Evolutionary conservation across 306 rosid genomes (phyloP).

Genomic region (Quercus gilva): DNA sequence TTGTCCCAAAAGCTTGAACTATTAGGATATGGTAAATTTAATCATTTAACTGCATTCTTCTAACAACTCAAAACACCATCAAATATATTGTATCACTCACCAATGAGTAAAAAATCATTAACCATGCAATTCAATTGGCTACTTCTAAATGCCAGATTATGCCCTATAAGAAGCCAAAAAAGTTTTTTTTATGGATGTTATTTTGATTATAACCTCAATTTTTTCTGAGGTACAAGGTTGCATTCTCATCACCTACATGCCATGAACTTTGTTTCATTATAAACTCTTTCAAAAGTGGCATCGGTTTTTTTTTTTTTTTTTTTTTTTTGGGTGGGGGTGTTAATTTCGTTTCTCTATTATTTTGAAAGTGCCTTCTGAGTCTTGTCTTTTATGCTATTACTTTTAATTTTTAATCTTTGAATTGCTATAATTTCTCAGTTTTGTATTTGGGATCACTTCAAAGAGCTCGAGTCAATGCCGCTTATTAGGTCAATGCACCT

Average conservation of each 20-base stretch:
- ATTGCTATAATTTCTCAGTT: slow-evolving; percentile 41
- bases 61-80: too few relatives aligned
- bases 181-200: neutral
- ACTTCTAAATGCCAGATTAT: too few relatives aligned
- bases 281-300: neutral
- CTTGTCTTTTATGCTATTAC: neutral
- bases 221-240: neutral
- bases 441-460: slow-evolving; percentile 91
- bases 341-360: neutral
- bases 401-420: neutral
- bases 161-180: too few relatives aligned
- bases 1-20: too few relatives aligned
- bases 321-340: neutral
- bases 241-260: neutral
- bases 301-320: neutral
- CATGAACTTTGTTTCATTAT: neutral
- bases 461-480: slow-evolving; percentile 75
- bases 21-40: too few relatives aligned
- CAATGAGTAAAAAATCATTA: too few relatives aligned
- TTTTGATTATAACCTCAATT: neutral
- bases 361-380: neutral
- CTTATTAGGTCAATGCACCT: slow-evolving; percentile 77
- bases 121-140: too few relatives aligned
- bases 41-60: too few relatives aligned
- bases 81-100: too few relatives aligned